Evolutionary conservation across 2,329 filamentous ascomycete genomes (phyloP), one percentile per base, ranked within the genome.

Genomic region (Elsinoe necatrix): DNA sequence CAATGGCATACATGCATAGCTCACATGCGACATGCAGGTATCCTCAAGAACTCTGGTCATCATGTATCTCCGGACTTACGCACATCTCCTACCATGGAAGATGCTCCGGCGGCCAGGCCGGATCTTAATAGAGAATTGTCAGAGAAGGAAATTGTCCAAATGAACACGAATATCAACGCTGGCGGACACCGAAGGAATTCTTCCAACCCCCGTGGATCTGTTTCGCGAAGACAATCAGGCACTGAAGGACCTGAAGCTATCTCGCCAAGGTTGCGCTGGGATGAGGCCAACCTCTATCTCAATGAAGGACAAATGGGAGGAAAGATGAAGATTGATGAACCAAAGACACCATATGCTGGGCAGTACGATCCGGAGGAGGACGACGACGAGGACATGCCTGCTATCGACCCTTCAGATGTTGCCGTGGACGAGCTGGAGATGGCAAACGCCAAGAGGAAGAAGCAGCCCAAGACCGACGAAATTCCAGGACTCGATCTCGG

Each of bases 271-370:
- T 79, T 98, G 63, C 95, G 96, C 75, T 98, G 93, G 93, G 93
- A 98, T 71, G 93, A 98, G 76, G 93, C 89, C 45, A 98, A 98
- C 69, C 80, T 98, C 29, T 98, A 96, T 73, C 80, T 98, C 55
- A 93, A 93, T 6, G 93, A 98, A 75, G 92, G 97, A 72, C 89
- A 97, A 73, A 91, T 88, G 72, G 89, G 85, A 59, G 86, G 87
- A 60, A 96, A 91, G 58, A 98, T 98, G 93, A 98, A 97, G 79
- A 98, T 98, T 62, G 88, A 90, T 63, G 93, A 98, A 75, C 93
- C 93, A 60, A 98, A 98, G 79, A 98, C 93, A 6, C 93, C 93
- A 3, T 98, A 92, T 70, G 93, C 89, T 34, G 87, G 86, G 67
- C 89, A 90, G 67, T 96, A 96, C 72, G 88, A 97, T 67, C 90